These are phyloP conservation scores for Ramularia collo-cygni DNA, from an alignment of 2,329 filamentous ascomycete genomes.

Conservation along the genomic window DNA sequence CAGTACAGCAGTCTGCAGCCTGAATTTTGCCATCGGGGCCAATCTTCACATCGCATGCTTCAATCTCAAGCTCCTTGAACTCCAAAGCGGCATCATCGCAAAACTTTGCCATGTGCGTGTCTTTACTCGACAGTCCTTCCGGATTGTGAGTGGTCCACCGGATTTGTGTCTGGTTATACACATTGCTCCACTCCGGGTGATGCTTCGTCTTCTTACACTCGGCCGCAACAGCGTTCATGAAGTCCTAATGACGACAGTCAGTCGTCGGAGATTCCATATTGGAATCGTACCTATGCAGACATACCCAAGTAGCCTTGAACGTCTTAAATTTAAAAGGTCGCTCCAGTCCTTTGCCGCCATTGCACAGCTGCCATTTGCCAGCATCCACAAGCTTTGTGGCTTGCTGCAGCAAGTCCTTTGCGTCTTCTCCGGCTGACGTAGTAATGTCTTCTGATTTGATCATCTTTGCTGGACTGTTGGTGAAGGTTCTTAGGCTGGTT, in stretches of 20 bases:
- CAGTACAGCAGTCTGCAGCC: conserved; percentile 15
- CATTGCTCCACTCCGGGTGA: conserved; percentile 72
- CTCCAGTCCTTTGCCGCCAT: conserved; percentile 29
- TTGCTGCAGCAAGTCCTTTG: conserved; percentile 13
- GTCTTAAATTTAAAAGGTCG: conserved; percentile 33
- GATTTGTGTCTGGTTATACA: conserved; percentile 64
- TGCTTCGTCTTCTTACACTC: conserved; percentile 63
- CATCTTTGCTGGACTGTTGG: conserved; percentile 8
- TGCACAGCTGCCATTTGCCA: conserved; percentile 29
- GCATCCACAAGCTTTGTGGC: conserved; percentile 21
- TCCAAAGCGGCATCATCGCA: conserved; percentile 47
- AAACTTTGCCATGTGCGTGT: conserved; percentile 54
- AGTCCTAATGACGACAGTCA: conserved; percentile 48
- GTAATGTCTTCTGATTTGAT: conserved; percentile 12
- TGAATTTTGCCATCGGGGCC: conserved; percentile 11
- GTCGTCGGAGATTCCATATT: too few relatives aligned
- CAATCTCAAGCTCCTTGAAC: conserved; percentile 21
- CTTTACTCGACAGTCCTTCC: conserved; percentile 56
- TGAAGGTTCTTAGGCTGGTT: conserved; percentile 4
- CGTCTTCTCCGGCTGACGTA: conserved; percentile 19
- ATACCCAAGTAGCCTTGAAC: conserved; percentile 35
- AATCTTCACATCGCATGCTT: conserved; percentile 7
- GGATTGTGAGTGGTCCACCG: conserved; percentile 69
- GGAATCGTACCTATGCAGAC: too few relatives aligned
- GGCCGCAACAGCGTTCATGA: conserved; percentile 65